phyloP scores from a whole-genome alignment of 495 filamentous ascomycete species.

The Penicillium paxilli region DNA sequence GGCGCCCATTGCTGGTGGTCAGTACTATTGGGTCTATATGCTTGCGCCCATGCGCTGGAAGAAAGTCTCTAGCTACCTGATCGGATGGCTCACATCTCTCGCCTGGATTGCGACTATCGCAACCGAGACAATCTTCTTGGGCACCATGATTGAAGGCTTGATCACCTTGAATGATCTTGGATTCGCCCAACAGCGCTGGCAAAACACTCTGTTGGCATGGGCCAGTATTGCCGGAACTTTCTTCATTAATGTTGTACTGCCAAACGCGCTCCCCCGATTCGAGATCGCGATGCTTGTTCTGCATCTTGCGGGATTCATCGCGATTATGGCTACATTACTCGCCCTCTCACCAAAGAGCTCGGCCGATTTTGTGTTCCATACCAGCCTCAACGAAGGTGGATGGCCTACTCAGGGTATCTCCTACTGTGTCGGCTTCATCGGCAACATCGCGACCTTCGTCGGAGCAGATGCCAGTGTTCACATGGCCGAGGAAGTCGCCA shows the following conservation, averaged over 20 bases:
- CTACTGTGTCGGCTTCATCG: constrained; percentile 44
- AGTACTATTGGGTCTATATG: constrained; percentile 48
- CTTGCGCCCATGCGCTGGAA: constrained; percentile 33
- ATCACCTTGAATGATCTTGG: constrained; percentile 38
- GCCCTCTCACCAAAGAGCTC: constrained; percentile 24
- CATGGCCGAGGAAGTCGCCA: constrained; percentile 47
- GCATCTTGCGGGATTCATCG: constrained; percentile 49
- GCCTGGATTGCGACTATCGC: constrained; percentile 37
- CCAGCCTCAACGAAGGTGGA: constrained; percentile 44
- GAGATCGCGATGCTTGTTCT: constrained; percentile 45
- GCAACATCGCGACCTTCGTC: constrained; percentile 39
- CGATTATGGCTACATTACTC: constrained; percentile 40
- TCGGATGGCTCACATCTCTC: constrained; percentile 38
- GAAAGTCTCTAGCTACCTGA: constrained; percentile 37
- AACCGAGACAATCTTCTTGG: constrained; percentile 35
- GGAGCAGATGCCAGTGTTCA: constrained; percentile 38
- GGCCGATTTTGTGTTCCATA: constrained; percentile 37
- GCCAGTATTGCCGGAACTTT: constrained; percentile 39
- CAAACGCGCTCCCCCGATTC: constrained; percentile 41
- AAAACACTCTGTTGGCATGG: constrained; percentile 50
- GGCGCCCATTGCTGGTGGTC: constrained; percentile 39
- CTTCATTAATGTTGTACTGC: constrained; percentile 42
- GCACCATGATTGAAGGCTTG: constrained; percentile 44
- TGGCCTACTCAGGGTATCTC: constrained; percentile 45
- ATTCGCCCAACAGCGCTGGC: constrained; percentile 45